Percentiles rank a stretch among this genome's conserved stretches.
Evolutionary conservation across 805 yeast species (phyloP).

Genomic region (Tetrapisispora pingtungensis): DNA sequence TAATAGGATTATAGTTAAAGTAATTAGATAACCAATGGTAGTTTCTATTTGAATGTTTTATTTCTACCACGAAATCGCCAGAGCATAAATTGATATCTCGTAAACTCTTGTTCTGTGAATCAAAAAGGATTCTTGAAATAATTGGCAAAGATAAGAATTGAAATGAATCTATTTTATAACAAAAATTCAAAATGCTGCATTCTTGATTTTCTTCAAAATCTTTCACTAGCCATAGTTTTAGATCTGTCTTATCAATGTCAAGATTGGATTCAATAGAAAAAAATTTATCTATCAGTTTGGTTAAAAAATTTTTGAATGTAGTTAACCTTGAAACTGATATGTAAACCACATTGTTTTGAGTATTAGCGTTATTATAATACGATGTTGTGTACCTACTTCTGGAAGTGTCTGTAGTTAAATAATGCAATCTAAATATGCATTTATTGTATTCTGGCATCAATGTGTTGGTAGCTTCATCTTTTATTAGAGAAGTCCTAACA

Average conservation of each 20-base stretch:
- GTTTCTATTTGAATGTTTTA: constrained; percentile 17
- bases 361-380: constrained; percentile 4
- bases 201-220: constrained; percentile 7
- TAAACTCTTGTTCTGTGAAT: constrained; percentile 10
- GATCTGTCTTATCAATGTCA: constrained; percentile 7
- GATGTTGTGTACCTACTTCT: constrained; percentile 4
- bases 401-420: constrained; percentile 13
- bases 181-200: constrained; percentile 4
- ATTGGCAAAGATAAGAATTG: constrained; percentile 21
- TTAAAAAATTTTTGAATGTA: constrained; percentile 22
- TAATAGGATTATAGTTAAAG: constrained; percentile 23
- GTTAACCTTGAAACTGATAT: constrained; percentile 30
- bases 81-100: constrained; percentile 14
- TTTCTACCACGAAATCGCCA: constrained; percentile 30
- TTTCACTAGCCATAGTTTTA: constrained; percentile 22
- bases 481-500: constrained; percentile 30
- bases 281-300: constrained; percentile 13
- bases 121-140: constrained; percentile 19
- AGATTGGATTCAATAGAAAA: constrained; percentile 15
- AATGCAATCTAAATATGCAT: constrained; percentile 31
- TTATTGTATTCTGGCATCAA: constrained; percentile 29
- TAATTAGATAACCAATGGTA: constrained; percentile 33
- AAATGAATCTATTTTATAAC: constrained; percentile 21
- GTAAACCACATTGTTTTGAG: constrained; percentile 14
- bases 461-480: constrained; percentile 19